Conservation (phyloP, 139 green algal genomes). For the Coelastrella sp. region DNA sequence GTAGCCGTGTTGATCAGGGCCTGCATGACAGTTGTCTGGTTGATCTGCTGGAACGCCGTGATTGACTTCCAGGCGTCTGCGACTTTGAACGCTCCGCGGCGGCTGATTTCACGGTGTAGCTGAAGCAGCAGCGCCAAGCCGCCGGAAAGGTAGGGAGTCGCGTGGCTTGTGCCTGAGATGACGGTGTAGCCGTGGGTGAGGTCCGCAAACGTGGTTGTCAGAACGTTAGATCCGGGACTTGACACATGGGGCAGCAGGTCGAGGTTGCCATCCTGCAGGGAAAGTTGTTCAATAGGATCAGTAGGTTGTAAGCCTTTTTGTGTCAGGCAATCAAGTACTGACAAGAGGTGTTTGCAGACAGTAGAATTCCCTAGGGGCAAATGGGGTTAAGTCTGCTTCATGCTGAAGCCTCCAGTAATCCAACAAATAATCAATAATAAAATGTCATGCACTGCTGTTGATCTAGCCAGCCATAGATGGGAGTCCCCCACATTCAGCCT, state of each 20-base stretch:
- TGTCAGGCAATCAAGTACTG: no score
- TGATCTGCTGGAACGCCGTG: neutral
- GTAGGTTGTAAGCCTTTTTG: no score
- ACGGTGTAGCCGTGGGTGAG: neutral
- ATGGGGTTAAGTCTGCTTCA: no score
- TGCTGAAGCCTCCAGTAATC: no score
- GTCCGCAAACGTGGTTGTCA: neutral
- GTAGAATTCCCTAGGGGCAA: no score
- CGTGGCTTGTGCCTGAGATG: constrained; percentile 31
- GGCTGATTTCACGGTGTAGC: neutral
- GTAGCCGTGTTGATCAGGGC: constrained; percentile 17
- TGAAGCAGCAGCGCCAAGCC: constrained; percentile 34
- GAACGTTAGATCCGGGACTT: neutral
- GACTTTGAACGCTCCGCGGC: neutral
- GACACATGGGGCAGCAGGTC: constrained; percentile 16
- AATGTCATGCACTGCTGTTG: no score
- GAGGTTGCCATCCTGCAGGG: neutral
- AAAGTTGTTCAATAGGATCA: no score
- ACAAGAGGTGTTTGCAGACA: no score
- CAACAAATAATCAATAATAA: no score
- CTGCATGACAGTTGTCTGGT: neutral
- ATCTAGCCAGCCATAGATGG: no score
- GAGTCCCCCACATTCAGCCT: no score
- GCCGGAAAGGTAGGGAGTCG: constrained; percentile 15
- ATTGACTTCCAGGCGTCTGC: neutral